Percentiles rank a stretch among this genome's conserved stretches.
phyloP scores from a whole-genome alignment of 177 flowering plant genomes.

The Telopea speciosissima region DNA sequence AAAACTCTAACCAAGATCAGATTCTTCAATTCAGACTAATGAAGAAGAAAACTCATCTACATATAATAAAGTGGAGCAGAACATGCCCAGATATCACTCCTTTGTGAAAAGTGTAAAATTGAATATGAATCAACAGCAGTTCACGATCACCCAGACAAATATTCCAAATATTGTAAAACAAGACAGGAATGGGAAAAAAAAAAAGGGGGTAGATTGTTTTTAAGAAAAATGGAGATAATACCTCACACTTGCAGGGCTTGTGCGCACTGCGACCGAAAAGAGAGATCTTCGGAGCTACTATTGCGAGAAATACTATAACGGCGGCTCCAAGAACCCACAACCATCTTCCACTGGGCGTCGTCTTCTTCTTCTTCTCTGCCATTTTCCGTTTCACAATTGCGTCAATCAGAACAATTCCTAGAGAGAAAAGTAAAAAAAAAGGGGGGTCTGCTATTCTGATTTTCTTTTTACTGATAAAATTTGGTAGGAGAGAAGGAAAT shows the following conservation, averaged over 20 bases:
- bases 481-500: too few species aligned
- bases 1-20: too few species aligned
- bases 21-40: too few species aligned
- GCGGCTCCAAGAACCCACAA: conserved; percentile 18
- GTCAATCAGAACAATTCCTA: not conserved
- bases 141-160: not conserved
- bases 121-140: not conserved
- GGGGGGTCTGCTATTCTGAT: too few species aligned
- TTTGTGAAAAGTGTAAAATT: not conserved
- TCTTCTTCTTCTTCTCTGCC: conserved; percentile 1
- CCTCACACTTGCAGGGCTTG: conserved; percentile 22
- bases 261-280: conserved; percentile 4
- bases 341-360: conserved; percentile 8
- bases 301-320: conserved; percentile 13
- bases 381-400: conserved; percentile 14
- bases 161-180: not conserved
- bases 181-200: not conserved
- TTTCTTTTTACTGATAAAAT: too few species aligned
- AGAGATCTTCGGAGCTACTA: conserved; percentile 16
- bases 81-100: not conserved
- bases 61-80: too few species aligned
- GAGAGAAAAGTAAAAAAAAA: too few species aligned
- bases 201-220: not conserved
- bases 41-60: too few species aligned
- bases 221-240: not conserved